Base-by-base conservation (phyloP, 192 early-diverging fungal genomes). In the Coemansia sp. region DNA sequence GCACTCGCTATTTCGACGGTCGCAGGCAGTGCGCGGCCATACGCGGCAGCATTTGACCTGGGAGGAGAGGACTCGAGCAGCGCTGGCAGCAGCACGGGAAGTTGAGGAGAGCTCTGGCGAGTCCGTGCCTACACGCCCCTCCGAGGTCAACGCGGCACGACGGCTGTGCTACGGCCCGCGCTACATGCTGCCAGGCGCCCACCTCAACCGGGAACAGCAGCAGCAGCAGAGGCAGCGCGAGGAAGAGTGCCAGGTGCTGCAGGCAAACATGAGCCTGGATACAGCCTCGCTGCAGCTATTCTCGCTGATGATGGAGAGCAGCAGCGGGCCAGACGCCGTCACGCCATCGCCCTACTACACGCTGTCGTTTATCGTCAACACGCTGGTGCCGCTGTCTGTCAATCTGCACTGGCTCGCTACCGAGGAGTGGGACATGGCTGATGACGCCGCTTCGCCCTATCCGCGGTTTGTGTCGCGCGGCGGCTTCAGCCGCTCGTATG, bases 61-160 rank as follows among this genome's bases (percentile, higher is more conserved):
- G 71, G 71, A 75, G 18, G 71, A 75, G 49, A 64, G 71, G 1
- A 57, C 71, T 7, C 60, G 58, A 8, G 71, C 65, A 16, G 71
- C 71, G 8, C 42, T 75, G 32, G 71, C 71, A 28, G 71, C 71
- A 2, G 71, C 71, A 14, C 71, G 71, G 38, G 71, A 75, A 11
- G 71, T 75, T 3, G 71, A 75, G 11, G 71, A 75, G 32, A 50
- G 30, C 32, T 75, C 71, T 2, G 71, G 71, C 23, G 71, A 75
- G 38, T 75, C 71, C 7, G 71, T 75, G 18, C 71, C 71, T 5
- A 75, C 71, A 3, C 71, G 71, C 18, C 65, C 71, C 10, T 75
- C 65, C 3, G 71, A 75, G 21, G 71, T 75, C 47, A 68, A 67
- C 42, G 57, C 57, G 3, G 66, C 71, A 9, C 56, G 65, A 26